These are phyloP conservation scores for Fusarium fracticaudum DNA, from an alignment of 2,329 filamentous ascomycete species.

Conservation along the genomic window DNA sequence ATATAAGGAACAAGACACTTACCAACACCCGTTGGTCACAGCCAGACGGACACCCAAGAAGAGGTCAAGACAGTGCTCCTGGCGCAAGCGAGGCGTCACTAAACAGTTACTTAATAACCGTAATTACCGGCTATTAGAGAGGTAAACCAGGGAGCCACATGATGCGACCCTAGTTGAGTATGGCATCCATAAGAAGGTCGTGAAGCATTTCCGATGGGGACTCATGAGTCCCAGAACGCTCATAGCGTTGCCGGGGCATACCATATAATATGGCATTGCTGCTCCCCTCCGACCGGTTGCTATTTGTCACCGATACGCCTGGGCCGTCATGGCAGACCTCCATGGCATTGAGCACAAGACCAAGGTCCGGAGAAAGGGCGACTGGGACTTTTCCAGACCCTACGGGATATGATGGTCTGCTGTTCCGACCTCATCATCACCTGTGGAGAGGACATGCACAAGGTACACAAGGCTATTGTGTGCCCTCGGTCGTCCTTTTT, in stretches of 20 bases:
- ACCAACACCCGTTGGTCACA: neutral
- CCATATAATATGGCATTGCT: neutral
- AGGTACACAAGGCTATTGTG: rapidly evolving
- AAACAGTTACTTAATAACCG: no score
- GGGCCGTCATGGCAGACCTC: no score
- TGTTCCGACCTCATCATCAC: rapidly evolving
- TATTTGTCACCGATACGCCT: neutral
- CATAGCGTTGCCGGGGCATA: neutral
- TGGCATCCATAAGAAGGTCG: no score
- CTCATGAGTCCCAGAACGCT: neutral
- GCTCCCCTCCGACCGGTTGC: neutral
- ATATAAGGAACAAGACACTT: neutral
- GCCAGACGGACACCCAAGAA: neutral
- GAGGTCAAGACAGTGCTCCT: no score
- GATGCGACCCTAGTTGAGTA: neutral
- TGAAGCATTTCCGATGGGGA: neutral
- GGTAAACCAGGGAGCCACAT: neutral
- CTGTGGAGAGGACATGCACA: neutral
- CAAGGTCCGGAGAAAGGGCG: neutral
- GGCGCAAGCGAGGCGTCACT: no score
- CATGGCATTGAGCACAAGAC: neutral
- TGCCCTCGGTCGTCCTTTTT: neutral
- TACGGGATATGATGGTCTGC: neutral
- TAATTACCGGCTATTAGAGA: no score
- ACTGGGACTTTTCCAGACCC: neutral